Evolutionary conservation across 176 grass and related monocot genomes (phyloP).

Genomic region (Calamus simplicifolius): DNA sequence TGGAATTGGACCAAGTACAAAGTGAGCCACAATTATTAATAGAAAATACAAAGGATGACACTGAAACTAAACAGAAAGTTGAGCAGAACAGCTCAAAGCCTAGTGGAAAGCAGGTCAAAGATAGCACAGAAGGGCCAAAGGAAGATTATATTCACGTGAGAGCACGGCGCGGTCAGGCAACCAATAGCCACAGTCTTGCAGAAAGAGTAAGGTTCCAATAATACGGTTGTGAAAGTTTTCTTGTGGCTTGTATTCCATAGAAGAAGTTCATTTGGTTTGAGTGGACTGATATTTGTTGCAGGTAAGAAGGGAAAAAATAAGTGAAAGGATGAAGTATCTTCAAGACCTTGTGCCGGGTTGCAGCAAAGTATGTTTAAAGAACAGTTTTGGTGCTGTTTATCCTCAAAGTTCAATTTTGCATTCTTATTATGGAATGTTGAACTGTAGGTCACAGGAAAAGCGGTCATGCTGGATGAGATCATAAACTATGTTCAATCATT

Average conservation of each 20-base stretch:
- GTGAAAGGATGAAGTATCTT: slow-evolving; percentile 28
- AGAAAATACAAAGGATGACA: slow-evolving; percentile 4
- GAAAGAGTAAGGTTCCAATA: slow-evolving; percentile 15
- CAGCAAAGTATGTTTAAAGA: slow-evolving; percentile 14
- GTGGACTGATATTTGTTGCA: neutral
- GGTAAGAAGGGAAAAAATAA: slow-evolving; percentile 25
- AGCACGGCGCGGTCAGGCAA: slow-evolving; percentile 22
- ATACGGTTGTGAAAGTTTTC: neutral
- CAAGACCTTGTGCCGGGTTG: slow-evolving; percentile 24
- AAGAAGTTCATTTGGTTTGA: neutral
- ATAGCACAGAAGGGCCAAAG: slow-evolving; percentile 3
- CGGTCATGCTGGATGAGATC: slow-evolving; percentile 28
- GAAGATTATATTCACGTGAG: slow-evolving; percentile 20
- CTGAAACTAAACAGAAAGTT: slow-evolving; percentile 9
- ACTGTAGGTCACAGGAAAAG: slow-evolving; percentile 22
- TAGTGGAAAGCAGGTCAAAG: neutral
- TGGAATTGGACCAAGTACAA: neutral
- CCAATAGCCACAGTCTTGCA: slow-evolving; percentile 24
- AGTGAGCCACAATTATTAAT: neutral
- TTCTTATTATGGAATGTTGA: neutral
- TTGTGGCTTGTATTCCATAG: neutral
- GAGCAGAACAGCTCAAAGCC: slow-evolving; percentile 8
- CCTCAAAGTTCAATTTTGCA: neutral
- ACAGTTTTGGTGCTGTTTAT: neutral
- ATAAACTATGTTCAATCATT: slow-evolving; percentile 29